Percentiles rank a stretch among this genome's conserved stretches.
Evolutionary conservation across 2,329 filamentous ascomycete genomes (phyloP).

Genomic region (Dactylonectria estremocensis): DNA sequence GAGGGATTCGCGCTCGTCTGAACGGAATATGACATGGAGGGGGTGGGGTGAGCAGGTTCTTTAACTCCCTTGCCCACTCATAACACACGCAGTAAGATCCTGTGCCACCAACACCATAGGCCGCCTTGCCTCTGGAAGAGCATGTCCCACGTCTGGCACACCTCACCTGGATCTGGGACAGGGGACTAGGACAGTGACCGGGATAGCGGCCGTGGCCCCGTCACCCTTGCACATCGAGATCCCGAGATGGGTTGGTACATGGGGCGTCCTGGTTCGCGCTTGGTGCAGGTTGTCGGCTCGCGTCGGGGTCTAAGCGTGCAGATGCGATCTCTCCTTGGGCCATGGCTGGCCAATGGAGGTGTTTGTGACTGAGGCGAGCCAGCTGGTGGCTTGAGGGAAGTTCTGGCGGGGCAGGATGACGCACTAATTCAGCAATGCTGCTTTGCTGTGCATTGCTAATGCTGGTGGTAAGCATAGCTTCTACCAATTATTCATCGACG

Average conservation of each 20-base stretch:
- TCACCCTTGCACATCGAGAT: conserved; percentile 15
- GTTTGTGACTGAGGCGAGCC: conserved; percentile 25
- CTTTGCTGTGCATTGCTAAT: background rate
- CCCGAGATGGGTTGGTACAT: conserved; percentile 13
- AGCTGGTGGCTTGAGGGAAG: conserved; percentile 29
- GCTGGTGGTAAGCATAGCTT: background rate
- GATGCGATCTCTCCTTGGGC: conserved; percentile 32
- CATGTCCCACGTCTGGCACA: conserved; percentile 20
- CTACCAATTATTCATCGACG: background rate
- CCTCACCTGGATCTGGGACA: conserved; percentile 24
- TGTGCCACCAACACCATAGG: background rate
- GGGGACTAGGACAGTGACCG: conserved; percentile 2
- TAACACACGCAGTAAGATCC: conserved; percentile 12
- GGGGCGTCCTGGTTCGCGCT: conserved; percentile 18
- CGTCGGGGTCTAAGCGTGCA: conserved; percentile 17
- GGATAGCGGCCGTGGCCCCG: background rate
- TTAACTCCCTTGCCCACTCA: conserved; percentile 32
- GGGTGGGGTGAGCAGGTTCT: conserved; percentile 37
- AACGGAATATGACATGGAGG: conserved; percentile 20
- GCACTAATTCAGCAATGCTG: conserved; percentile 15
- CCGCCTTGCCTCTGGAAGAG: conserved; percentile 36
- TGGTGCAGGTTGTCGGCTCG: conserved; percentile 30
- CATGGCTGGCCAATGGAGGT: conserved; percentile 32
- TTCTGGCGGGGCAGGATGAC: conserved; percentile 16
- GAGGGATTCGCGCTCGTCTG: conserved; percentile 15